These are phyloP conservation scores for Dryas integrifolia DNA, from an alignment of 331 rosid species.

Conservation along the genomic window DNA sequence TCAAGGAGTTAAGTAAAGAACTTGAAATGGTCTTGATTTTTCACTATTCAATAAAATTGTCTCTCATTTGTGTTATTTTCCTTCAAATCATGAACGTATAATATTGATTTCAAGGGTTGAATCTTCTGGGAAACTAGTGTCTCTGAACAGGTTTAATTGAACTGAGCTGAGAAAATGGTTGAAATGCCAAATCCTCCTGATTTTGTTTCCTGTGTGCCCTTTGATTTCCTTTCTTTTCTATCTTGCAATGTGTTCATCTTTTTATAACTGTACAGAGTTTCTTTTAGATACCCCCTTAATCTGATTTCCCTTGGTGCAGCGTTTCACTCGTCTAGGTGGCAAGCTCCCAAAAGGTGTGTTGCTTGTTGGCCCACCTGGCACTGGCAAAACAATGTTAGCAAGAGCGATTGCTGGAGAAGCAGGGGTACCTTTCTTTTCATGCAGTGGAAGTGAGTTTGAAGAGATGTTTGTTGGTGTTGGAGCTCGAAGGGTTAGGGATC, in stretches of 20 bases:
- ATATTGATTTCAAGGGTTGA: neutral
- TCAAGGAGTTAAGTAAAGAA: neutral
- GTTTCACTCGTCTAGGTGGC: slow-evolving; percentile 95
- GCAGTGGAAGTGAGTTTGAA: slow-evolving; percentile 97
- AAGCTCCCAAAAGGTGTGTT: slow-evolving; percentile 92
- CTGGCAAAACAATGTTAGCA: slow-evolving; percentile 95
- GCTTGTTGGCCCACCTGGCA: slow-evolving; percentile 97
- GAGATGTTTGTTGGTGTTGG: slow-evolving; percentile 99
- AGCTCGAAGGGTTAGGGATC: slow-evolving; percentile 88
- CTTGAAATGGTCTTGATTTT: slow-evolving; percentile 7
- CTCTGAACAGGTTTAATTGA: neutral
- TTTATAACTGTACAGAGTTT: neutral
- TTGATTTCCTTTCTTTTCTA: neutral
- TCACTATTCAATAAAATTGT: neutral
- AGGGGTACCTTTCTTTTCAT: slow-evolving; percentile 88
- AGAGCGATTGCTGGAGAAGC: slow-evolving; percentile 99
- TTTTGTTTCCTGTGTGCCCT: neutral
- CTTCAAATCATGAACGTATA: no score
- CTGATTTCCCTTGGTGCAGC: slow-evolving; percentile 49
- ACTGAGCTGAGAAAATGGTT: neutral
- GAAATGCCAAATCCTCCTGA: neutral
- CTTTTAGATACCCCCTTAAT: neutral
- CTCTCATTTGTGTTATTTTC: neutral
- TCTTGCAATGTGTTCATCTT: neutral
- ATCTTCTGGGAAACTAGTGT: neutral